A percentile compares a stretch with the other conserved stretches of the same genome.
Evolutionary conservation across 2,329 filamentous ascomycete species (phyloP).

Genomic region (Fusarium bulbicola): DNA sequence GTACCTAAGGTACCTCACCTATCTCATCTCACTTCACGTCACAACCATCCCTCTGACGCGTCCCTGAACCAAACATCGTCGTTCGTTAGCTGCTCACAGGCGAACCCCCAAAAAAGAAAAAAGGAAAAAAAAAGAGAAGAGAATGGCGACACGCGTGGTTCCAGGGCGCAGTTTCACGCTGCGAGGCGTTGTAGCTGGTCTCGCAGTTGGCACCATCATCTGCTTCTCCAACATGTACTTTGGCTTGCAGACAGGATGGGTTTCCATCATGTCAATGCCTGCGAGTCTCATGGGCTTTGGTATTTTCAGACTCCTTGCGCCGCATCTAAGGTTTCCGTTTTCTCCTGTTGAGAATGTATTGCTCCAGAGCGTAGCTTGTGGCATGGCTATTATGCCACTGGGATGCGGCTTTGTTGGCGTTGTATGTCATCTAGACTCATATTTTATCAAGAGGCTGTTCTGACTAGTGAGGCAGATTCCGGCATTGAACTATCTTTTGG

Average conservation of each 20-base stretch:
- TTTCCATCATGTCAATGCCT: conserved; percentile 94
- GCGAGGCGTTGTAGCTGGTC: conserved; percentile 80
- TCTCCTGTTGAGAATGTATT: conserved; percentile 96
- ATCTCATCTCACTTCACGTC: not conserved
- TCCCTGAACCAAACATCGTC: not conserved
- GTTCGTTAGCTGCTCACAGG: not conserved
- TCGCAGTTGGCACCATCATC: conserved; percentile 87
- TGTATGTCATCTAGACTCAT: conserved; percentile 48
- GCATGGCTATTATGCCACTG: conserved; percentile 95
- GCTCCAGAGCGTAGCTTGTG: conserved; percentile 93
- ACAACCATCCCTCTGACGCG: conserved; percentile 1
- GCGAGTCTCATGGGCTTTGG: conserved; percentile 94
- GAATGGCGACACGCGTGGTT: conserved; percentile 40
- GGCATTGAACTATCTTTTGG: conserved; percentile 87
- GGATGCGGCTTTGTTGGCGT: conserved; percentile 97
- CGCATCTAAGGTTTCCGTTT: conserved; percentile 81
- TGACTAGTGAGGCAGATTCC: conserved; percentile 66
- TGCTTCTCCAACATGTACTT: conserved; percentile 99
- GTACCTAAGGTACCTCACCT: not conserved
- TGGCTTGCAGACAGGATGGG: conserved; percentile 83
- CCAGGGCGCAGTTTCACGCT: conserved; percentile 80
- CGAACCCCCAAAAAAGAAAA: too few relatives aligned
- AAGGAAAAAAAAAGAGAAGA: not conserved
- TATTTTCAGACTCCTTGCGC: conserved; percentile 83
- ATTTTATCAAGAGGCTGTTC: not conserved